phyloP scores from a whole-genome alignment of 2,329 filamentous ascomycete genomes.

The Fusarium sambucinum region DNA sequence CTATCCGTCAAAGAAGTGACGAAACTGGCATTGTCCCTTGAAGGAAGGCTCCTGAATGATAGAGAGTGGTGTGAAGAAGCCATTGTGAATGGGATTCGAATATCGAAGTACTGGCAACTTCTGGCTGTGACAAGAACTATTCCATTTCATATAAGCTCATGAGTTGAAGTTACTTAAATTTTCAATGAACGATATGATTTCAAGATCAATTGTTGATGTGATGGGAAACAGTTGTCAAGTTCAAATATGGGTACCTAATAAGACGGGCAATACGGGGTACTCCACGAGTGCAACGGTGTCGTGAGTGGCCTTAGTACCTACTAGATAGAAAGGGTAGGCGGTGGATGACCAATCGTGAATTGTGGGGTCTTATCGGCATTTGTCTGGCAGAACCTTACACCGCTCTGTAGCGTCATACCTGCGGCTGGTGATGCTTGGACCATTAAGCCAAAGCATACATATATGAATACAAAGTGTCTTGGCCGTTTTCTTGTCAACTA shows the following conservation, averaged over 20 bases:
- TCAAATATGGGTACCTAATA: neutral
- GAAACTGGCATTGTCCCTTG: conserved; percentile 45
- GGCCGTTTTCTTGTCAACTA: conserved; percentile 15
- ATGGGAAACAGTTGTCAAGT: conserved; percentile 7
- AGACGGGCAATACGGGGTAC: neutral
- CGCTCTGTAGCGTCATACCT: conserved; percentile 48
- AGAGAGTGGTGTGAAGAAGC: conserved; percentile 40
- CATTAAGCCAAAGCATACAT: neutral
- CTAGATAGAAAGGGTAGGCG: conserved; percentile 46
- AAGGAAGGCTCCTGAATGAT: conserved; percentile 40
- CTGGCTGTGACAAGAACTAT: conserved; percentile 8
- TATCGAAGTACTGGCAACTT: conserved; percentile 5
- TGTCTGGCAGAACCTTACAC: conserved; percentile 46
- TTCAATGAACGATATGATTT: neutral
- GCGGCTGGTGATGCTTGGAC: conserved; percentile 44
- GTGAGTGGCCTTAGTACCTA: conserved; percentile 27
- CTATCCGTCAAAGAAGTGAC: conserved; percentile 80
- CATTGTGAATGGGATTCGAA: conserved; percentile 16
- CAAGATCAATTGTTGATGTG: neutral
- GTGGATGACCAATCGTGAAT: conserved; percentile 22
- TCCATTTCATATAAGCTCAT: conserved; percentile 20
- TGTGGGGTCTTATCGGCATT: conserved; percentile 38
- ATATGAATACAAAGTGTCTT: neutral
- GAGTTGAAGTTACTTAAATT: neutral
- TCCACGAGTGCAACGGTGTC: conserved; percentile 44